Base-by-base conservation (phyloP, 768 basidiomycete species). In the Boletus insuetus region DNA sequence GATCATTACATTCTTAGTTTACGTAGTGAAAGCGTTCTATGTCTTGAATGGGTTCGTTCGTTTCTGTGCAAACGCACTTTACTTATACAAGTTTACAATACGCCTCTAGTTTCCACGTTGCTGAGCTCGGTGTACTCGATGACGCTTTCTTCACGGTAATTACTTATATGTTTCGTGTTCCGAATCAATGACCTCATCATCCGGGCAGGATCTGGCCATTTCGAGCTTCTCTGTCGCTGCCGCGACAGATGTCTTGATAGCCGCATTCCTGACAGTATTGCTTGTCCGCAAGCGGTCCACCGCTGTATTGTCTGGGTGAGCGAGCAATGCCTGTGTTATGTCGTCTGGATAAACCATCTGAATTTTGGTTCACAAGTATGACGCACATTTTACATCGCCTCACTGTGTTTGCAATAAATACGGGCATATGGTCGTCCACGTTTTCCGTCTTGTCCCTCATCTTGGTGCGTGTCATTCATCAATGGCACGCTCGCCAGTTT, bases 351-450 rank as follows among this genome's bases (percentile, higher is more conserved):
- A 43, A n/a, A 14, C 4, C 8, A 35, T 17, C 22, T 54, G 42
- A 60, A 20, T 24, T 9, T 31, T 32, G 20, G 11, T 16, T 1
- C 9, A 10, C 32, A 51, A 64, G 63, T 3, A 62, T 53, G 5
- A 19, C 24, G 7, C 34, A 49, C 41, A 24, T 49, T 17, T 35
- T 65, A 13, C 55, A 55, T 32, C 53, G 53, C 24, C 44, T 65
- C 4, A 38, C 31, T 3, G 26, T 63, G 6, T 63, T 65, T 14
- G 45, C 55, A 0, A 41, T 65, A 16, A 63, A 63, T 2, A 54
- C 45, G 0, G 74, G 80, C 1, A 74, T 84, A 17, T 79, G 78
- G 14, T 74, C 82, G 12, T 82, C 84, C 53, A 77, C 79, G 0
- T 69, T 64, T 5, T 70, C 76, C 11, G 81, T 84, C 68, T 75